Base-by-base conservation (phyloP, 257 asterid genomes). In the Penstemon eatonii region DNA sequence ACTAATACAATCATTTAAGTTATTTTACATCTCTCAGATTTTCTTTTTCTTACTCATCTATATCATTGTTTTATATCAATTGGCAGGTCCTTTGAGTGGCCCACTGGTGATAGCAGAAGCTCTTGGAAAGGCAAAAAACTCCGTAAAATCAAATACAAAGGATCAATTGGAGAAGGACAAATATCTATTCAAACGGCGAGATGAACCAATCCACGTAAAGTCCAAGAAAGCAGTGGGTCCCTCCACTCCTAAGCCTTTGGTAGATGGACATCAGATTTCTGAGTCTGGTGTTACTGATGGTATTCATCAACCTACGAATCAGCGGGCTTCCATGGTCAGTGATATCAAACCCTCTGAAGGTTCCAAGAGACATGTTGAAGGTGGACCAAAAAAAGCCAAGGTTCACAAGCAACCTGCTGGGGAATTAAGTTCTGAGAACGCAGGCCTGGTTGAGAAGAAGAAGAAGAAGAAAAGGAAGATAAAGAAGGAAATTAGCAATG, bases 381-480 rank as follows among this genome's bases (percentile, higher is more conserved):
- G 82, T 80, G 85, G 79, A 63, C 62, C 47, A 53, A 84, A 84
- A 71, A 93, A 83, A 62, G 79, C 67, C 15, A 86, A 90, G 84
- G 65, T 67, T 55, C 81, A 65, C 56, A 86, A 85, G 80, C 91
- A 76, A 65, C 79, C 69, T 40, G 74, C 66, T 39, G 89, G 74
- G 63, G 93, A 88, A 68, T 36, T 73, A 69, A 74, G 72, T 41
- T 66, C 74, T 44, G 90, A 78, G 69, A 63, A 79, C 67, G 74
- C 84, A 46, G 69, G 63, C 68, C 47, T 70, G 47, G 80, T 67
- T 64, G 67, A 63, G 79, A 82, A 82, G 76, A 87, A 79, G 74
- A 76, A 68, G 66, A 88, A 86, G 82, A 91, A 87, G 74, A 76
- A 68, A 64, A 88, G 85, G 82, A 91, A 87, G 79, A 82, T 73